phyloP scores from a whole-genome alignment of 2,329 filamentous ascomycete genomes.

The Epichloe gansuensis region DNA sequence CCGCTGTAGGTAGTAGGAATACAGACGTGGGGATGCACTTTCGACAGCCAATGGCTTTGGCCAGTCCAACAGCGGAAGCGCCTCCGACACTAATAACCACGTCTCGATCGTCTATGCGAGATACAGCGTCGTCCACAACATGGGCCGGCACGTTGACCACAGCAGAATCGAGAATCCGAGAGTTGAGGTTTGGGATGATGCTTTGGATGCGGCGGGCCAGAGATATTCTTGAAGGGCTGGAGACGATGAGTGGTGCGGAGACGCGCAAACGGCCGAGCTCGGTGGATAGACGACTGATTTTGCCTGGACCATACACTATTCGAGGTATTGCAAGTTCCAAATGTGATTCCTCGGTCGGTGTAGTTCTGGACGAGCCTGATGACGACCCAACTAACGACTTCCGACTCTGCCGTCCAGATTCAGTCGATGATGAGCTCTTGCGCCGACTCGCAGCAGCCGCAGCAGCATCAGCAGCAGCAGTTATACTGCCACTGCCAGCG shows the following conservation, averaged over 20 bases:
- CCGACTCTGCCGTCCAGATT: conserved; percentile 1
- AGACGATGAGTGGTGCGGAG: conserved; percentile 24
- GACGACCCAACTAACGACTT: background rate
- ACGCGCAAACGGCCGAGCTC: conserved; percentile 22
- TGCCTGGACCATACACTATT: conserved; percentile 23
- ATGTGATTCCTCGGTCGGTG: conserved; percentile 2
- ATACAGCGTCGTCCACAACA: conserved; percentile 17
- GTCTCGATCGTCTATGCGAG: conserved; percentile 31
- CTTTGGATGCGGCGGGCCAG: conserved; percentile 22
- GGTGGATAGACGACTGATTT: conserved; percentile 19
- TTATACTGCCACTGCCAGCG: conserved; percentile 1
- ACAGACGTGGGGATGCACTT: conserved; percentile 44
- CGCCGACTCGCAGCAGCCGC: background rate
- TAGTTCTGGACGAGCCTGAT: conserved; percentile 3
- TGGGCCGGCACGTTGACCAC: conserved; percentile 16
- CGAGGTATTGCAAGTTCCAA: conserved; percentile 14
- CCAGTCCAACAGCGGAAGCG: conserved; percentile 48
- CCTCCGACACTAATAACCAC: conserved; percentile 50
- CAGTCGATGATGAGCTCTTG: conserved; percentile 2
- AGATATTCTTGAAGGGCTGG: conserved; percentile 24
- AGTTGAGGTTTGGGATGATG: conserved; percentile 22
- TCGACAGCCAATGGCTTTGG: conserved; percentile 39
- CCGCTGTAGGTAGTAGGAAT: conserved; percentile 49
- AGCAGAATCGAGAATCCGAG: conserved; percentile 22
- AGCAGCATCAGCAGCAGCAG: background rate